Base-by-base conservation (phyloP, 2,329 filamentous ascomycete species). In the Trichophyton verrucosum region DNA sequence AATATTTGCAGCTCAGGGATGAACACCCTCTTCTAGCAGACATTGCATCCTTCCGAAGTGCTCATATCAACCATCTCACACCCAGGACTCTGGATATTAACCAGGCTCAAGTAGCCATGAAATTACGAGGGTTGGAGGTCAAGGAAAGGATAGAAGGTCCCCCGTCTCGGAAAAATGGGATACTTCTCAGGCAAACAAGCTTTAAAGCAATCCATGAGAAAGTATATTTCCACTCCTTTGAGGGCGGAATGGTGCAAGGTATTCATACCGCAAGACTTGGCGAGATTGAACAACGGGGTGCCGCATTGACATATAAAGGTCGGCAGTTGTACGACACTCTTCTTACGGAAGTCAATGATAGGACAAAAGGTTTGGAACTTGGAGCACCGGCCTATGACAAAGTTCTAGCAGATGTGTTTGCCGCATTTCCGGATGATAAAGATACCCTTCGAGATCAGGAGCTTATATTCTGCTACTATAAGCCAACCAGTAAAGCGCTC, bases 1-100 rank as follows among this genome's bases (percentile, higher is more conserved):
- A 78, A 24, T 82, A 81, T 63, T 64, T 70, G 36, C 58, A 65
- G 2, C 70, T 82, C 1, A 72, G 72, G 7, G 64, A 64, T 0
- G 77, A 78, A 61, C 77, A 80, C 59, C 76, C 79, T 0, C 70
- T 81, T 2, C 67, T 81, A 2, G 78, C 78, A 0, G 79, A 81
- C 60, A 75, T 81, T 47, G 77, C 70, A 36, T 73, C 68, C 24
- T 75, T 76, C 33, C 66, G 65, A 4, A 77, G 71, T 30, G 70
- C 77, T 0, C 80, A 82, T 63, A 79, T 82, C 65, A 82, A 82
- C 62, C 80, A 82, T 60, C 73, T 82, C 1, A 81, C 80, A 0
- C 80, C 80, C 0, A 72, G 78, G 1, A 79, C 78, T 0, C 68
- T 81, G 2, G 75, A 81, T 60, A 82, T 82, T 27, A 71, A 74